Base-by-base conservation (phyloP, 306 rosid genomes). In the Cicer arietinum region DNA sequence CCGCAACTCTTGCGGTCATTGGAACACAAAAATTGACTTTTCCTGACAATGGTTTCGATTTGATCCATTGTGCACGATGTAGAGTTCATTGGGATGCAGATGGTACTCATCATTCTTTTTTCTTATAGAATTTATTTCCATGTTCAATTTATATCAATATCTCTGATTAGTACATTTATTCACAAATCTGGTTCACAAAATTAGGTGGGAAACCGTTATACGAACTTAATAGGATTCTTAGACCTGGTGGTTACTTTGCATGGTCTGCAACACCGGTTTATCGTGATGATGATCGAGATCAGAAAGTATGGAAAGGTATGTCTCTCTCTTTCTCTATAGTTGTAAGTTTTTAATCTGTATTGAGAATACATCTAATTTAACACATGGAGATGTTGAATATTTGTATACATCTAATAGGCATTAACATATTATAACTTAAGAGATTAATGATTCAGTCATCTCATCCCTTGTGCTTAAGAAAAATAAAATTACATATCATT, bases 261-360 rank as follows among this genome's bases (percentile, higher is more conserved):
- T 94, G 99, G 99, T 94, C 93, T 70, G 99, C 99, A 44, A 94
- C 97, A 40, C 97, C 96, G 3, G 97, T 94, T 77, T 90, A 94
- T 76, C 95, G 90, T 10, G 69, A 89, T 22, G 84, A 88, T 45
- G 90, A 89, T 72, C 84, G 92, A 63, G 93, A 94, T 87, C 83
- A 60, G 77, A 60, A 74, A 80, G 88, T 86, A 68, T 94, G 99
- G 99, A 89, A 83, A 47, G 91, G 96, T 94, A 82, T 75, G 96
- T 86, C 54, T 76, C 30, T 78, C 41, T 70, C 76, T 65, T 54
- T 70, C 43, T 70, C 48, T 64, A 5, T 63, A 13, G 22, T 59
- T 6, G 1, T 51, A 18, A 7, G 3, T 7, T 56, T 40, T 71
- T 57, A 35, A 10, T 58, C 43, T 10, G 43, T 42, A 7, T 59